A percentile compares a stretch with the other conserved stretches of the same genome.
Evolutionary conservation across 169 alveolate species (phyloP).

Genomic region (Perkinsus olseni): DNA sequence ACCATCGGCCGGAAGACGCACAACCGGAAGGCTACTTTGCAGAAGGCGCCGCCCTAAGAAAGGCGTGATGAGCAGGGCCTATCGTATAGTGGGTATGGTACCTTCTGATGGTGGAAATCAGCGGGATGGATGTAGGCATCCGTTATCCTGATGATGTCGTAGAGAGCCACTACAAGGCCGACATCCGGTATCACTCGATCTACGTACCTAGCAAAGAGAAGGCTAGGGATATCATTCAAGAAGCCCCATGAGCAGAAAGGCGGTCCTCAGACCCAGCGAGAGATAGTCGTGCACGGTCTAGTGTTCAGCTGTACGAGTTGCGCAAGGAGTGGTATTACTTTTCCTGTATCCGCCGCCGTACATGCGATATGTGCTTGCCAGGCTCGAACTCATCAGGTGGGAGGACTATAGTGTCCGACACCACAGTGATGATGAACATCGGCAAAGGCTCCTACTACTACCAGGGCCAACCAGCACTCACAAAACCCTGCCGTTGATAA

Average conservation of each 20-base stretch:
- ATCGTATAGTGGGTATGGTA: neutral
- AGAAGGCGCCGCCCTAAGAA: neutral
- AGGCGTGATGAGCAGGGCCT: neutral
- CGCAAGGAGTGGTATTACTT: neutral
- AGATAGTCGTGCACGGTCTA: too few relatives aligned
- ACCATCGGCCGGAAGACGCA: neutral
- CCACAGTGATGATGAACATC: neutral
- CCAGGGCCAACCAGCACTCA: neutral
- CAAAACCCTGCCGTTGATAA: too few relatives aligned
- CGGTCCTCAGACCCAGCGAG: too few relatives aligned
- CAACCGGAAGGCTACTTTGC: neutral
- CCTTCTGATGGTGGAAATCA: neutral
- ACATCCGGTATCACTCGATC: neutral
- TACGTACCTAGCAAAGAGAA: neutral
- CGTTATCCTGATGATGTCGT: neutral
- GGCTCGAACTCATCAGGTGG: neutral
- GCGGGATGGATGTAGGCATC: neutral
- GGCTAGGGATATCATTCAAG: too few relatives aligned
- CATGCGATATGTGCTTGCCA: neutral
- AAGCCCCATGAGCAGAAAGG: too few relatives aligned
- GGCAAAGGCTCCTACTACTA: neutral
- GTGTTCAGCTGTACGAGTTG: neutral
- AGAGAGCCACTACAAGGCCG: neutral
- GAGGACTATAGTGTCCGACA: neutral
- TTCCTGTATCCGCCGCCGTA: neutral